Conservation (phyloP, 1,284 basidiomycete genomes). For the Cerioporus squamosus region DNA sequence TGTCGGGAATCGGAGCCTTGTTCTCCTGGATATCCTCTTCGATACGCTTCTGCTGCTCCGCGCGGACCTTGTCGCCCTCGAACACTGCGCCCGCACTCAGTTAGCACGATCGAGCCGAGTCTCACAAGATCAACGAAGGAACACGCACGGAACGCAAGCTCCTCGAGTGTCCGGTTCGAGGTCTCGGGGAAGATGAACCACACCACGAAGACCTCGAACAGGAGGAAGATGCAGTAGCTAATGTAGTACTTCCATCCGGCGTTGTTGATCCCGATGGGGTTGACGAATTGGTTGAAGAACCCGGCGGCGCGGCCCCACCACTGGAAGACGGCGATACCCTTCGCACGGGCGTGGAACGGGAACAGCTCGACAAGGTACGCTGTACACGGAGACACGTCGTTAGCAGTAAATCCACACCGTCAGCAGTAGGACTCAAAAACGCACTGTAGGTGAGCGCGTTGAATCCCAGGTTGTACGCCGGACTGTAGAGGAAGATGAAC, state of each 20-base stretch:
- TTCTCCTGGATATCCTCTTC: slow-evolving; percentile 42
- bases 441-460: slow-evolving; percentile 63
- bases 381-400: slow-evolving; percentile 21
- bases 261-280: slow-evolving; percentile 65
- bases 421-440: slow-evolving; percentile 14
- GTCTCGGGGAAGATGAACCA: slow-evolving; percentile 56
- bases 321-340: slow-evolving; percentile 67
- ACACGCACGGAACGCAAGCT: slow-evolving; percentile 59
- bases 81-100: slow-evolving; percentile 40
- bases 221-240: slow-evolving; percentile 32
- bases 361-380: slow-evolving; percentile 72
- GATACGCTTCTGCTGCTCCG: slow-evolving; percentile 48
- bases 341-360: slow-evolving; percentile 67
- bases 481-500: slow-evolving; percentile 73
- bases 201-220: slow-evolving; percentile 57
- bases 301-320: slow-evolving; percentile 60
- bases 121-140: background rate
- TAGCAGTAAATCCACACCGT: background rate
- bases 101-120: background rate
- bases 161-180: slow-evolving; percentile 57
- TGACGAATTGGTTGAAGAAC: slow-evolving; percentile 76
- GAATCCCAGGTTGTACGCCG: slow-evolving; percentile 69
- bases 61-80: slow-evolving; percentile 48
- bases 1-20: slow-evolving; percentile 9
- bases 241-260: slow-evolving; percentile 45